phyloP scores from a whole-genome alignment of 2,329 filamentous ascomycete species.

The Ceratocystis cacaofunesta region DNA sequence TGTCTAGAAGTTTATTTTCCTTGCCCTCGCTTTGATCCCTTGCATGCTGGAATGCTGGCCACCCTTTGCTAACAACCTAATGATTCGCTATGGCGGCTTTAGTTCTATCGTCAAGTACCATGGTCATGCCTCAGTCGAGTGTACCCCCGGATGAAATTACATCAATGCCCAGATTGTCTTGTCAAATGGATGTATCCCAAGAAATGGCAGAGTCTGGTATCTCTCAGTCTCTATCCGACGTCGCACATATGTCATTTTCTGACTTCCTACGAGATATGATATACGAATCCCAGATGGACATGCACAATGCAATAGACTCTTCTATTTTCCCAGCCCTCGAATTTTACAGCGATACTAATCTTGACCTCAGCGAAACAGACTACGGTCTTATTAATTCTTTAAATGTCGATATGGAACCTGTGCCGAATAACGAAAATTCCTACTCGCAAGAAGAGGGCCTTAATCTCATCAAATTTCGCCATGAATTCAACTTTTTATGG shows the following conservation, averaged over 20 bases:
- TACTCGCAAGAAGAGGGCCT: slow-evolving; percentile 32
- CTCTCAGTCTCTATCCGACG: neutral
- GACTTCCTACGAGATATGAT: slow-evolving; percentile 38
- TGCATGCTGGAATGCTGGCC: no score
- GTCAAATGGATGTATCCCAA: neutral
- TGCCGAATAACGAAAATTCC: slow-evolving; percentile 1
- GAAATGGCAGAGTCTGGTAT: neutral
- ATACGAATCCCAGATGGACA: slow-evolving; percentile 31
- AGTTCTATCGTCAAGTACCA: neutral
- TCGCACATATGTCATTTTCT: slow-evolving; percentile 29
- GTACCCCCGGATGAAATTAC: neutral
- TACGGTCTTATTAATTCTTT: slow-evolving; percentile 32
- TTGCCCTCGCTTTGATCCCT: neutral
- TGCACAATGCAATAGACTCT: slow-evolving; percentile 24
- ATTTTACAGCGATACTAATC: slow-evolving; percentile 34
- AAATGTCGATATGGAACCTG: slow-evolving; percentile 9
- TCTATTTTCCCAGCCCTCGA: slow-evolving; percentile 33
- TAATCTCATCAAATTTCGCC: slow-evolving; percentile 12
- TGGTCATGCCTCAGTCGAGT: neutral
- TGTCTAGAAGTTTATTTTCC: neutral
- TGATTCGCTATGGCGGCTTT: neutral
- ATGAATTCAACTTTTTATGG: slow-evolving; percentile 13
- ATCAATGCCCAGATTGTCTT: neutral
- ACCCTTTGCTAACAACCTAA: neutral
- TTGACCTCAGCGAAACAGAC: slow-evolving; percentile 38